A percentile compares a stretch with the other conserved stretches of the same genome.
Evolutionary conservation across 257 asterid species (phyloP).

Genomic region (Capsicum chinense): DNA sequence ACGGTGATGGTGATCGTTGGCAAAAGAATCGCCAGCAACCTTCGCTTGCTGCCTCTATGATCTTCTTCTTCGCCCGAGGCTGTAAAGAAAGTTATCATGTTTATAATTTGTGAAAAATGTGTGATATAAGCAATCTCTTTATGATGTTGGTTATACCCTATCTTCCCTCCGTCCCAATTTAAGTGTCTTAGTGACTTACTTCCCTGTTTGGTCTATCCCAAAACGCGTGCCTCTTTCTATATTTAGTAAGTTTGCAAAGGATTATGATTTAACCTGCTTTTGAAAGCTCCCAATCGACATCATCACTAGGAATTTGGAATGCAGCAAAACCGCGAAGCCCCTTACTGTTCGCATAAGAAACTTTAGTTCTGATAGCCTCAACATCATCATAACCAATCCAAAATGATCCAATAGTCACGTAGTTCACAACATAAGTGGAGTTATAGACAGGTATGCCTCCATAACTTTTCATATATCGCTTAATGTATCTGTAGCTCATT

Average conservation of each 20-base stretch:
- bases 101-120: not conserved
- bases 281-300: constrained; percentile 38
- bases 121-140: not conserved
- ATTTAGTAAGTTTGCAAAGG: not conserved
- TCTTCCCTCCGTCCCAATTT: not conserved
- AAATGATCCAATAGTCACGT: constrained; percentile 27
- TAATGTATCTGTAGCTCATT: constrained; percentile 35
- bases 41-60: not conserved
- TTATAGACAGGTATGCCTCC: constrained; percentile 35
- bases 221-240: not conserved
- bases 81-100: constrained; percentile 25
- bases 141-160: not conserved
- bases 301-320: constrained; percentile 43
- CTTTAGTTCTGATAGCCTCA: constrained; percentile 43
- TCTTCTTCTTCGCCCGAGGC: constrained; percentile 34
- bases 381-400: constrained; percentile 50
- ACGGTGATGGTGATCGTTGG: constrained; percentile 29
- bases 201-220: not conserved
- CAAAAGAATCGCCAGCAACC: constrained; percentile 27
- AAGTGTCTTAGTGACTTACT: not conserved
- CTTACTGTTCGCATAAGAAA: constrained; percentile 46
- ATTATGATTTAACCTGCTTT: constrained; percentile 39
- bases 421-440: constrained; percentile 45
- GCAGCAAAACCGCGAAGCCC: constrained; percentile 43
- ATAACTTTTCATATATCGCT: constrained; percentile 31